These are phyloP conservation scores for Pontederia crassipes DNA, from an alignment of 176 grass and related monocot genomes.

Conservation along the genomic window DNA sequence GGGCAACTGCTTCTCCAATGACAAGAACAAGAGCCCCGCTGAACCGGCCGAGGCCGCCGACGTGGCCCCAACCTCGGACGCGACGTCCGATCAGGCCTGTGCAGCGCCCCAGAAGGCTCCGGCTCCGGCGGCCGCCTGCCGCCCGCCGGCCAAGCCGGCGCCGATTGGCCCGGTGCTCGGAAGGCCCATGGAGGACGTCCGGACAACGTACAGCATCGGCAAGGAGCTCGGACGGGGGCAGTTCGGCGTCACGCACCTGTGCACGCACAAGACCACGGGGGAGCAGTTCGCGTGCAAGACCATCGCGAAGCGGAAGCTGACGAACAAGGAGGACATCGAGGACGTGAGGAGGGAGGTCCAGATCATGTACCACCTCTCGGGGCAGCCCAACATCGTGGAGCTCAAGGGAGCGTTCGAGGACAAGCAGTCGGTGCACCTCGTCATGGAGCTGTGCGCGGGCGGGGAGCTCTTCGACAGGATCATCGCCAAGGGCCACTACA, in stretches of 20 bases:
- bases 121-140: neutral
- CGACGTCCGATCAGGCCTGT: neutral
- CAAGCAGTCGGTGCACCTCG: conserved; percentile 90
- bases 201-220: conserved; percentile 51
- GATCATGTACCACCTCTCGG: conserved; percentile 99
- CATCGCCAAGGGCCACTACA: conserved; percentile 80
- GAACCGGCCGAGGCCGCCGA: neutral
- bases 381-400: conserved; percentile 83
- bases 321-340: conserved; percentile 87
- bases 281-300: conserved; percentile 82
- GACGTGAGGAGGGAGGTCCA: conserved; percentile 88
- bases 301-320: conserved; percentile 82
- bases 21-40: neutral
- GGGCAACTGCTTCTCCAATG: neutral
- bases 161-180: conserved; percentile 66
- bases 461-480: conserved; percentile 92
- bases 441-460: conserved; percentile 93
- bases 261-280: conserved; percentile 87
- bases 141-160: neutral
- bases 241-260: conserved; percentile 84
- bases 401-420: conserved; percentile 88
- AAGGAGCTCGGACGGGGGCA: conserved; percentile 91
- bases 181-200: conserved; percentile 75
- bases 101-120: neutral
- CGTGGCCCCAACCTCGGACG: neutral